A percentile compares a stretch with the other conserved stretches of the same genome.
phyloP scores from a whole-genome alignment of 306 rosid genomes.

The Quillaja saponaria region DNA sequence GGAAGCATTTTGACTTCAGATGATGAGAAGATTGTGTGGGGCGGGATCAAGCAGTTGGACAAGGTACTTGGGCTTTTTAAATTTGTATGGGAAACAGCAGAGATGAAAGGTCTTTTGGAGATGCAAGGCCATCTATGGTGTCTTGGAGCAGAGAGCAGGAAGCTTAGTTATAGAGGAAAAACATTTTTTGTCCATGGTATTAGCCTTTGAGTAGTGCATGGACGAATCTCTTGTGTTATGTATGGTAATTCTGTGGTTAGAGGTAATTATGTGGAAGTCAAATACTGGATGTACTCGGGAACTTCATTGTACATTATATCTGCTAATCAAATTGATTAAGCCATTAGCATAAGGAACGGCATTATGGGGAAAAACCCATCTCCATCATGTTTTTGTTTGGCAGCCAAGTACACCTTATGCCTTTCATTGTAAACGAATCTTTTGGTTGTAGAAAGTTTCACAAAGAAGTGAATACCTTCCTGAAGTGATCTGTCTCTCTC shows the following conservation, averaged over 20 bases:
- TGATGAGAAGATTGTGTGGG: constrained; percentile 64
- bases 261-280: constrained; percentile 5
- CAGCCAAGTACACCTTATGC: background rate
- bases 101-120: constrained; percentile 62
- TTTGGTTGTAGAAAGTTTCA: background rate
- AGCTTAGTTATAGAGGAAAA: constrained; percentile 66
- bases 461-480: background rate
- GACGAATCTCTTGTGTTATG: constrained; percentile 2
- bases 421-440: too few relatives aligned
- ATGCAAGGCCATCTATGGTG: constrained; percentile 88
- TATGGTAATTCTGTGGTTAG: constrained; percentile 2
- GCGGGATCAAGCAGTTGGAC: constrained; percentile 82
- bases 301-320: constrained; percentile 12
- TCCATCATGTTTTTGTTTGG: background rate
- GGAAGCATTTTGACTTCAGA: constrained; percentile 78
- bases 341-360: background rate
- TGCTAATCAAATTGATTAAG: background rate
- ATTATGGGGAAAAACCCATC: background rate
- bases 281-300: constrained; percentile 12
- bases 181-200: constrained; percentile 57
- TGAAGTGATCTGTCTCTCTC: background rate
- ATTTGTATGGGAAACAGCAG: constrained; percentile 84
- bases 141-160: constrained; percentile 61
- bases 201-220: constrained; percentile 40
- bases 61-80: constrained; percentile 69